Conservation (phyloP, 2,329 filamentous ascomycete genomes). For the Ophiostoma sp. region DNA sequence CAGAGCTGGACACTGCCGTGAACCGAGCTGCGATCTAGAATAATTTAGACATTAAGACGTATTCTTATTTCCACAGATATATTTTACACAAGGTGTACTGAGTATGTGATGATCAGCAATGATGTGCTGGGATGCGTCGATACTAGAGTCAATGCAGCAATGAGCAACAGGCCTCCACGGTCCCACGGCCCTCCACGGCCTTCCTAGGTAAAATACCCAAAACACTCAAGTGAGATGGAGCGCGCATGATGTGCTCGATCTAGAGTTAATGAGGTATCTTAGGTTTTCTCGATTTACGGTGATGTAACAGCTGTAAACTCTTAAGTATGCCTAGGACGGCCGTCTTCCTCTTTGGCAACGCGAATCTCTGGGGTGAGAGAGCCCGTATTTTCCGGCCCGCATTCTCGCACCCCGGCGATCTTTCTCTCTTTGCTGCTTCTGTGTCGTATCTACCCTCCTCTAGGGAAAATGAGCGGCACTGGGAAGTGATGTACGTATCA, state of each 20-base stretch:
- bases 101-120: neutral
- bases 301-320: neutral
- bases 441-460: neutral
- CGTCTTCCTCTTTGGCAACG: slow-evolving; percentile 7
- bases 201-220: neutral
- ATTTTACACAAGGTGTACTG: neutral
- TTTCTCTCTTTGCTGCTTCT: neutral
- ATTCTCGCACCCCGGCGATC: neutral
- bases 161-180: slow-evolving; percentile 4
- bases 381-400: neutral
- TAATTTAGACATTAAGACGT: neutral
- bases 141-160: slow-evolving; percentile 1
- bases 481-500: neutral
- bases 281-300: neutral
- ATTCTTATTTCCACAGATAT: neutral
- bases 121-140: slow-evolving; percentile 5
- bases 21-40: neutral
- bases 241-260: slow-evolving; percentile 1
- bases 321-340: neutral
- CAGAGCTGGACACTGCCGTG: neutral
- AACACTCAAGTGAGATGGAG: neutral
- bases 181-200: neutral
- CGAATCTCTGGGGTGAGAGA: neutral
- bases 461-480: neutral
- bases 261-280: neutral